Percentiles rank a stretch among this genome's conserved stretches.
Evolutionary conservation across 1,284 basidiomycete genomes (phyloP).

Genomic region (Apiotrichum mycotoxinovorans): DNA sequence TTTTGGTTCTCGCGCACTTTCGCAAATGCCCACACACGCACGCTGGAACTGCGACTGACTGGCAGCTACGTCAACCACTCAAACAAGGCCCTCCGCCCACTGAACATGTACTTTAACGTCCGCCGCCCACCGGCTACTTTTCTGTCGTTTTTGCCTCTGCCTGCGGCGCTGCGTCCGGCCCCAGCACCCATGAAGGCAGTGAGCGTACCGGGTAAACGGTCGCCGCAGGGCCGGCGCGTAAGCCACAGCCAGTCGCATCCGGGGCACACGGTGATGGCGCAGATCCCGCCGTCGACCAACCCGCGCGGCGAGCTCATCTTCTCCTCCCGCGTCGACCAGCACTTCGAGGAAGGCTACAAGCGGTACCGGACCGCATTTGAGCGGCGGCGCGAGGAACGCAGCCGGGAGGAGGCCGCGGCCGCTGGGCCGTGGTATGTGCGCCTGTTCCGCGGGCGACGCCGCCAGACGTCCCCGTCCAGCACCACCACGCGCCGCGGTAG

Average conservation of each 20-base stretch:
- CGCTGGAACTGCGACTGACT: no score
- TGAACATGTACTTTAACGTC: conserved; percentile 97
- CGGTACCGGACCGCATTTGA: conserved; percentile 90
- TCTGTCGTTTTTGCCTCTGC: conserved; percentile 62
- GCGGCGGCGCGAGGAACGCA: conserved; percentile 65
- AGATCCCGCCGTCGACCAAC: conserved; percentile 82
- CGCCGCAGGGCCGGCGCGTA: conserved; percentile 40
- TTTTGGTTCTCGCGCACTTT: no score
- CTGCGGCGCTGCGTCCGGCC: conserved; percentile 61
- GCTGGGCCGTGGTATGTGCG: conserved; percentile 20
- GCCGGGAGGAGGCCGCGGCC: conserved; percentile 31
- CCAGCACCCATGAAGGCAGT: conserved; percentile 43
- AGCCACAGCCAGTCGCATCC: conserved; percentile 7
- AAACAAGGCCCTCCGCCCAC: conserved; percentile 81
- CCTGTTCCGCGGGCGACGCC: neutral
- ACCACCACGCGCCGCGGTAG: neutral
- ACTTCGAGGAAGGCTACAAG: conserved; percentile 88
- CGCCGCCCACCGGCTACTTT: conserved; percentile 59
- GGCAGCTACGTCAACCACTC: conserved; percentile 91
- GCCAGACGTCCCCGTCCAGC: neutral
- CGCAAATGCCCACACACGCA: no score
- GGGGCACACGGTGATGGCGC: conserved; percentile 58
- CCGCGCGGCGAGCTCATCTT: conserved; percentile 96
- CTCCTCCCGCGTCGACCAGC: conserved; percentile 75
- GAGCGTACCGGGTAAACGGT: conserved; percentile 32